Evolutionary conservation across 148 eudicot genomes (phyloP).

Genomic region (Camellia sinensis): DNA sequence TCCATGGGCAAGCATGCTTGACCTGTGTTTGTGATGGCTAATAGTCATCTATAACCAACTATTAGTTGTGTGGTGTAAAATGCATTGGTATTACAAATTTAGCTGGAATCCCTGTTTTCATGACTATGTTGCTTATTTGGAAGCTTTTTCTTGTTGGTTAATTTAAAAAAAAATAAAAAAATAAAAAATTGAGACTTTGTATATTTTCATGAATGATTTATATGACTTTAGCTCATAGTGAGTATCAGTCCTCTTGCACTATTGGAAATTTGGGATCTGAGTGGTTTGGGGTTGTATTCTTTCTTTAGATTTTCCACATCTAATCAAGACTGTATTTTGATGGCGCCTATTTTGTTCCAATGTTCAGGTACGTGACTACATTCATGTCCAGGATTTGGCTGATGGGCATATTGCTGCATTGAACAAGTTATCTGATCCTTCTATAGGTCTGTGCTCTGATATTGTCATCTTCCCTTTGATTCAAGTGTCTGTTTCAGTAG

Average conservation of each 20-base stretch:
- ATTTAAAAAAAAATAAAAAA: no score
- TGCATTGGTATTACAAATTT: not conserved
- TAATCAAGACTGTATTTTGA: not conserved
- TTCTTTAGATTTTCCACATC: not conserved
- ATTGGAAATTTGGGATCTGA: not conserved
- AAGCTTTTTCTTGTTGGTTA: not conserved
- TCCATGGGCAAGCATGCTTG: not conserved
- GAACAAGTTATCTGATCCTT: conserved; percentile 64
- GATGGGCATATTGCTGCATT: conserved; percentile 95
- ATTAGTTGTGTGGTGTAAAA: not conserved
- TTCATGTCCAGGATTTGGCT: conserved; percentile 95
- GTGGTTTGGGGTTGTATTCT: not conserved
- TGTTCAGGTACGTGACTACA: conserved; percentile 90
- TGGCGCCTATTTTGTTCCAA: not conserved
- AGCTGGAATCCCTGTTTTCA: not conserved
- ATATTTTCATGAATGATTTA: not conserved
- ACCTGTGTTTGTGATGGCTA: not conserved
- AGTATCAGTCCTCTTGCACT: not conserved
- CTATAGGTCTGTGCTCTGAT: conserved; percentile 47
- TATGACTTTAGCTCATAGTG: not conserved
- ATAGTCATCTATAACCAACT: not conserved
- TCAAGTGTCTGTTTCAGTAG: not conserved
- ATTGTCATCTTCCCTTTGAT: not conserved
- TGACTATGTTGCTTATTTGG: not conserved
- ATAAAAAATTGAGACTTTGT: not conserved